Evolutionary conservation across 2,329 filamentous ascomycete genomes (phyloP).

Genomic region (Blastomyces silverae): DNA sequence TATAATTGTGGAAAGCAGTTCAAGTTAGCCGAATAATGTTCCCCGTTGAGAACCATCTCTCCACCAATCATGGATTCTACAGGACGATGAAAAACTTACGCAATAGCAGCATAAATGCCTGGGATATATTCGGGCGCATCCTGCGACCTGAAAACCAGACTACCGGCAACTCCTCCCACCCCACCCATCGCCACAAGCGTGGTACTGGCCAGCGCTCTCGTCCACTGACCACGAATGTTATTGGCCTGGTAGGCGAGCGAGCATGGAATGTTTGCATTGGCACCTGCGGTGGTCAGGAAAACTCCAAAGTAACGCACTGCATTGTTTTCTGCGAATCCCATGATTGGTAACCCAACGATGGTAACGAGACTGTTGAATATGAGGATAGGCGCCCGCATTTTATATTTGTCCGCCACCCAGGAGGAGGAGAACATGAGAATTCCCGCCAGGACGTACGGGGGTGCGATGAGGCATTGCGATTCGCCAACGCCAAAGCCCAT

Average conservation of each 20-base stretch:
- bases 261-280: conserved; percentile 69
- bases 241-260: conserved; percentile 77
- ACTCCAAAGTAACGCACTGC: conserved; percentile 64
- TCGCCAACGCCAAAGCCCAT: conserved; percentile 59
- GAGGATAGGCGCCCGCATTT: conserved; percentile 59
- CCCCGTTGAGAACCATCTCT: background rate
- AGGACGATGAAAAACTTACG: conserved; percentile 18
- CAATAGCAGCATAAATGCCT: conserved; percentile 32
- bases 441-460: conserved; percentile 60
- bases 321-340: conserved; percentile 57
- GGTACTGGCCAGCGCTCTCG: conserved; percentile 70
- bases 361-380: conserved; percentile 58
- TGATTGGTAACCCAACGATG: conserved; percentile 63
- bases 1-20: conserved; percentile 16
- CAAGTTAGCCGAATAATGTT: conserved; percentile 40
- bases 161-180: conserved; percentile 69
- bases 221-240: conserved; percentile 85
- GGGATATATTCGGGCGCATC: conserved; percentile 34
- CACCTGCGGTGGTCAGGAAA: conserved; percentile 68
- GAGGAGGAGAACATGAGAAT: conserved; percentile 55
- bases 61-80: background rate
- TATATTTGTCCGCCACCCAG: conserved; percentile 61
- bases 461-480: conserved; percentile 65
- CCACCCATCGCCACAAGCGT: conserved; percentile 70
- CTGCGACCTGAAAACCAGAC: conserved; percentile 58